Evolutionary conservation across 306 rosid species (phyloP), one percentile per base, ranked within the genome.

Genomic region (Abrus precatorius): DNA sequence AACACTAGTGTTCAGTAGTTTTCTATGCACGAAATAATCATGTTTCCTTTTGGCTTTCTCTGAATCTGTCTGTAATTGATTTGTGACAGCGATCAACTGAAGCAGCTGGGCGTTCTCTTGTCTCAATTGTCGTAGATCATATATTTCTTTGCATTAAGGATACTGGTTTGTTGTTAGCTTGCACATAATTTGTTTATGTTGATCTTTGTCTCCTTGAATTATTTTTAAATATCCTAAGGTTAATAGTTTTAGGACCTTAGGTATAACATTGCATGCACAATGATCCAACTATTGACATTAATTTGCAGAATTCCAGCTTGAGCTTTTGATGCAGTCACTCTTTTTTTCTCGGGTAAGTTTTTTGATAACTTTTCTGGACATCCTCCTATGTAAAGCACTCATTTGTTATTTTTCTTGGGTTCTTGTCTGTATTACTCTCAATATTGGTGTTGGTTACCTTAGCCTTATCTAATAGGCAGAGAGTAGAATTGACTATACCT

Each of bases 321-420:
- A 94, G 75, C 92, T 94, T 88, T 84, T 90, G 85, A 89, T 94
- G 95, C 98, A 94, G 88, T 92, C 98, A 54, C 94, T 94, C 83
- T 78, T 84, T 82, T 94, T 94, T 90, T 92, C 95, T 74, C 91
- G 98, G 97, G 98, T 94, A 94, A 59, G 69, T 53, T 53, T 80
- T 52, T 75, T 69, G 11, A 66, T 45, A 55, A 32, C 41, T 59
- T 60, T 71, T 54, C 6, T 69, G 64, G 65, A 53, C 69, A 54
- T 63, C 48, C 40, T 78, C 56, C 64, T 13, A 55, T 7, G 8
- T 56, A 44, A 43, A 43, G 48, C 30, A 43, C n/a, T 36, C 44
- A 6, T 44, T 78, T 32, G 4, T 70, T 61, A 20, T 70, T 9
- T 68, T 74, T 52, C 52, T 69, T 45, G 74, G 76, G 65, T 68